A percentile compares a stretch with the other conserved stretches of the same genome.
Evolutionary conservation across 305 asterid genomes (phyloP).

Genomic region (Coffea humblotiana): DNA sequence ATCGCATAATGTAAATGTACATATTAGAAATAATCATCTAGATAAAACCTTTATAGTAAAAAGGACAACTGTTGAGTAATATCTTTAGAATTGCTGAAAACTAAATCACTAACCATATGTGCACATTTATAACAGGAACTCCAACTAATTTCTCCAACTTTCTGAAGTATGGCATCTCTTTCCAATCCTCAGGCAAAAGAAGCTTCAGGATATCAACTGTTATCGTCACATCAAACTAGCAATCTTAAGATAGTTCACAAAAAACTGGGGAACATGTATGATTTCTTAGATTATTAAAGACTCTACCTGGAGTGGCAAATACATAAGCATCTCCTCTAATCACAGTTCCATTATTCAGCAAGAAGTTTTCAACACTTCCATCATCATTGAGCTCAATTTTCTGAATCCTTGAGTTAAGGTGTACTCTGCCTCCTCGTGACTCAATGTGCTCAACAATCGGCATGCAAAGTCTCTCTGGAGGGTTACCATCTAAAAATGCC

Average conservation of each 20-base stretch:
- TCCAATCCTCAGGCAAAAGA: conserved; percentile 90
- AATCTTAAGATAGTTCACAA: conserved; percentile 7
- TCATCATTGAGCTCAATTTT: conserved; percentile 75
- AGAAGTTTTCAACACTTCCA: conserved; percentile 66
- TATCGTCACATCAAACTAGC: conserved; percentile 15
- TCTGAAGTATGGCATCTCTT: conserved; percentile 71
- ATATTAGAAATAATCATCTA: background rate
- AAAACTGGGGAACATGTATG: background rate
- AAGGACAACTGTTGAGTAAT: background rate
- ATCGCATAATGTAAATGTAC: background rate
- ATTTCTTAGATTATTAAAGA: conserved; percentile 10
- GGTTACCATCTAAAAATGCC: conserved; percentile 99
- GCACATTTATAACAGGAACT: conserved; percentile 98
- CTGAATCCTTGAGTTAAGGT: conserved; percentile 73
- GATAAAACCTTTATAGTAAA: background rate
- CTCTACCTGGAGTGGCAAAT: conserved; percentile 90
- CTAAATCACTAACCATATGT: conserved; percentile 68
- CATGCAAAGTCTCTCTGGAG: conserved; percentile 98
- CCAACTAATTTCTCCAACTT: conserved; percentile 91
- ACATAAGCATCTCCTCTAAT: conserved; percentile 85
- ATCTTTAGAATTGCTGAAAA: background rate
- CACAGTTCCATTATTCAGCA: conserved; percentile 57
- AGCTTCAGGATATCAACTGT: conserved; percentile 93
- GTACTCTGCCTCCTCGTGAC: conserved; percentile 80
- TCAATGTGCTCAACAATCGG: conserved; percentile 81